Base-by-base conservation (phyloP, 495 filamentous ascomycete genomes). In the Penicillium diatomitis region DNA sequence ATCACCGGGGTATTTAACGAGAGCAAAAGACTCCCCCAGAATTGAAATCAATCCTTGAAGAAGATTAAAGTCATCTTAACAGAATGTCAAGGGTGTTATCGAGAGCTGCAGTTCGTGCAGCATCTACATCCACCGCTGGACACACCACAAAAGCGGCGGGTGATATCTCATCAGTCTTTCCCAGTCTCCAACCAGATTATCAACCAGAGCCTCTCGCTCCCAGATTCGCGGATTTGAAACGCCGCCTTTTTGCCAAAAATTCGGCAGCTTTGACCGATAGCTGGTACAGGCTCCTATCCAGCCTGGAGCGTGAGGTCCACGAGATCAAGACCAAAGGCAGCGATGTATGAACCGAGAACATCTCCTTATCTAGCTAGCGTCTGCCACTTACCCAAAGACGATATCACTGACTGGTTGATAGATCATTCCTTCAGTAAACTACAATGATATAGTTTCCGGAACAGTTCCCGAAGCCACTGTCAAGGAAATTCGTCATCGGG, bases 161-260 rank as follows among this genome's bases (percentile, higher is more conserved):
- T 4, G 84, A 92, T 60, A 95, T 95, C 44, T 88, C 86, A 0
- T 86, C 85, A 49, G 78, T 88, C 5, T 95, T 95, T 48, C 84
- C 84, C 3, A 90, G 86, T 11, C 72, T 95, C 30, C 69, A 62
- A 55, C 87, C 86, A 0, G 85, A 87, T 9, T 72, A 74, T 32
- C 65, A 76, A 12, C 72, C 78, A 4, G 61, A 76, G 37, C 84
- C 86, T 4, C 74, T 95, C 1, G 83, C 86, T 0, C 62, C 78
- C 37, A 77, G 88, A 4, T 96, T 88, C 57, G 80, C 81, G 20
- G 72, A 84, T n/a, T 70, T 92, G n/a, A 96, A 95, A 55, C 57
- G 58, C 6, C 60, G 69, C 3, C 69, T 91, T 3, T 80, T 87
- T 12, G 48, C 65, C 6, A 83, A 82, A 7, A 77, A 80, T 58